Base-by-base conservation (phyloP, 495 filamentous ascomycete species). In the Oidiodendron maius region DNA sequence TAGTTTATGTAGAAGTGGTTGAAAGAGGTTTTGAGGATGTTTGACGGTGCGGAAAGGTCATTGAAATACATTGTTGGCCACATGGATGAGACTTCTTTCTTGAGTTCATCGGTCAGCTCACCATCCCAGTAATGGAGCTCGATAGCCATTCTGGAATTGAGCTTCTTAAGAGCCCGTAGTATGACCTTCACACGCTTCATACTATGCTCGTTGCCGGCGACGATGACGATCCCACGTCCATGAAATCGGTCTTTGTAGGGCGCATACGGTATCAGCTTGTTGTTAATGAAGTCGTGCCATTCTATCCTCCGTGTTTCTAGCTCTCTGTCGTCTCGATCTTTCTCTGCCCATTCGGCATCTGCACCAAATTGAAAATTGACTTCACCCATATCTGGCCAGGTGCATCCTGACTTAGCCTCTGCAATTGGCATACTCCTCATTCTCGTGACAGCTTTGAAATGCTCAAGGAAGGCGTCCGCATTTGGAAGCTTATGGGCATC, bases 91-190 rank as follows among this genome's bases (percentile, higher is more conserved):
- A 64, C 46, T 1, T 50, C 35, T 13, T 43, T 13, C 28, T 30
- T 13, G 13, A 45, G 38, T 8, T 44, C 40, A 13, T 44, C 12
- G 12, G 37, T 42, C 48, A 64, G 32, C 36, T 64, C 60, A 18
- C 61, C 40, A 40, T 49, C 62, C 57, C 57, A 64, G 48, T 53
- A 63, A 22, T 62, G 45, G 15, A 64, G 11, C 53, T 64, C 61
- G 13, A 64, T 44, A 4, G 60, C 57, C 4, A 62, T 24, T 21
- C 43, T 42, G 28, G 44, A 61, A 9, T 32, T 24, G 12, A 61
- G 52, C 30, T 39, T 52, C 2, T n/a, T 26, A 15, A 62, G 41
- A 15, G 42, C 40, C 13, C 61, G 39, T 21, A 62, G 44, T 16
- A 64, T 56, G 11, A 60, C 55, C n/a, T 41, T 50, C 22, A 60